phyloP scores from a whole-genome alignment of 2,329 filamentous ascomycete species.

The Botrytis fabae region DNA sequence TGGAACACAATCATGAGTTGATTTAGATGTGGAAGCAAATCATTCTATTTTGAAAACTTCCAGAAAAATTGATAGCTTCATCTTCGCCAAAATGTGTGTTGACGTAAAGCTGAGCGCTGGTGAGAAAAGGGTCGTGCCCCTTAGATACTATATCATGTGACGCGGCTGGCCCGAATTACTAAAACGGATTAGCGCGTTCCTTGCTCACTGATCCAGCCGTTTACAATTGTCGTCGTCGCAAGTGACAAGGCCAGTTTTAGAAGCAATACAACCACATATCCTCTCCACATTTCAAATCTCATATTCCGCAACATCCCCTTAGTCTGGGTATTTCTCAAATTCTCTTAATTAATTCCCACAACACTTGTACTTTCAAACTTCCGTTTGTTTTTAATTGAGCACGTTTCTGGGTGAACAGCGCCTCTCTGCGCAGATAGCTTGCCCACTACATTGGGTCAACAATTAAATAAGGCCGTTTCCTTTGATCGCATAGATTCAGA shows the following conservation, averaged over 20 bases:
- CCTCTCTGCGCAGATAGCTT: constrained; percentile 23
- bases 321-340: constrained; percentile 32
- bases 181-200: constrained; percentile 8
- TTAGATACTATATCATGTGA: constrained; percentile 3
- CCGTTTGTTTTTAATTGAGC: constrained; percentile 35
- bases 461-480: constrained; percentile 28
- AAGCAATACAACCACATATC: constrained; percentile 18
- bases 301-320: constrained; percentile 2
- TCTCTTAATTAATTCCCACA: constrained; percentile 31
- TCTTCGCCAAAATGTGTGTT: background rate
- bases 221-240: constrained; percentile 18
- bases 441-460: constrained; percentile 20
- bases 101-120: background rate
- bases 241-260: constrained; percentile 14
- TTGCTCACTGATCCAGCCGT: constrained; percentile 12
- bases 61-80: background rate
- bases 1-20: too few species aligned
- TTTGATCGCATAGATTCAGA: constrained; percentile 31
- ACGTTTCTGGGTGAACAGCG: constrained; percentile 28
- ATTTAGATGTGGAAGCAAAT: background rate
- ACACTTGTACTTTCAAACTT: constrained; percentile 21
- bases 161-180: background rate
- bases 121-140: constrained; percentile 7
- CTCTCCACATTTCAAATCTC: constrained; percentile 19
- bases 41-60: background rate